phyloP scores from a whole-genome alignment of 306 rosid genomes.

The Quercus alba region DNA sequence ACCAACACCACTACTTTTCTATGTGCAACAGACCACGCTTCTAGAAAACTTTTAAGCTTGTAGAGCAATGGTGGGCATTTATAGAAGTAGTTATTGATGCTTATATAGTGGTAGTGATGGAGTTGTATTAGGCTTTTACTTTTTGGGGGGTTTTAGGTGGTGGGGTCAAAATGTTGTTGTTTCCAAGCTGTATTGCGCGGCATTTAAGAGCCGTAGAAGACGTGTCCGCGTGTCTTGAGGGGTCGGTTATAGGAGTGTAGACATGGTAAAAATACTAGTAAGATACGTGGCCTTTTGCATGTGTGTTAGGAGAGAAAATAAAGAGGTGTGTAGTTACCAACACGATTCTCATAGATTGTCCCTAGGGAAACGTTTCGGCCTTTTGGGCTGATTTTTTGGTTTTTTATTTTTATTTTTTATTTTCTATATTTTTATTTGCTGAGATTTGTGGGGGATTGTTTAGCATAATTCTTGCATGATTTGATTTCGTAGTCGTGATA shows the following conservation, averaged over 20 bases:
- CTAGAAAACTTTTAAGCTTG: background rate
- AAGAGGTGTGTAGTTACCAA: constrained; percentile 6
- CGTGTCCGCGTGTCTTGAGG: constrained; percentile 24
- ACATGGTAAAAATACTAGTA: background rate
- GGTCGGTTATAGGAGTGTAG: background rate
- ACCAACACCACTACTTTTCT: background rate
- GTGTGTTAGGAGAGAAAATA: constrained; percentile 14
- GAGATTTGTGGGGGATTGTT: no score
- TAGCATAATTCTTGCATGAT: no score
- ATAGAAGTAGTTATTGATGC: background rate
- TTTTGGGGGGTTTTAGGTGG: background rate
- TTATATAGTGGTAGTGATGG: background rate
- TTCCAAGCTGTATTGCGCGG: constrained; percentile 6
- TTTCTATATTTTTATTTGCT: background rate
- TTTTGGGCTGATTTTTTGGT: no score
- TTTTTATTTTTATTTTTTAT: no score
- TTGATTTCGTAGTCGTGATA: no score
- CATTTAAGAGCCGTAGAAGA: constrained; percentile 2
- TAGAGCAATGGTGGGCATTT: background rate
- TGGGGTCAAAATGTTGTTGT: constrained; percentile 7
- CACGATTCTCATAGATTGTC: constrained; percentile 19
- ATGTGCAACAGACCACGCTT: background rate
- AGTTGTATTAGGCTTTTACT: no score
- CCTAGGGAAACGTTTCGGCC: background rate
- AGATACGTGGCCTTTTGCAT: background rate